Conservation (phyloP, 2,329 filamentous ascomycete genomes). For the Microcyclosporella mali region DNA sequence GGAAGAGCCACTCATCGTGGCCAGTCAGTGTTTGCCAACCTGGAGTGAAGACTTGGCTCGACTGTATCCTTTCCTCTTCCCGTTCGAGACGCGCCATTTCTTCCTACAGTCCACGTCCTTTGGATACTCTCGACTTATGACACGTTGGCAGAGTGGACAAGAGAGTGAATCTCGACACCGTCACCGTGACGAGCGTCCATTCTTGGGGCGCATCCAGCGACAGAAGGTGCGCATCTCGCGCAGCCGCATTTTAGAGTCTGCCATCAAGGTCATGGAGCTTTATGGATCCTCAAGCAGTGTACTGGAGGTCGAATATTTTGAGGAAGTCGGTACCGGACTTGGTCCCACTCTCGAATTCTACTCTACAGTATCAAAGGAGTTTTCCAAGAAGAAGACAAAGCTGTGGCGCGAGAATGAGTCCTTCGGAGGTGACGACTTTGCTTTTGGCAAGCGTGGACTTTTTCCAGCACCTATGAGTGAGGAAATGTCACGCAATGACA, state of each 20-base stretch:
- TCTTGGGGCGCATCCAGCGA: slow-evolving; percentile 82
- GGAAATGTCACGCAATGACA: slow-evolving; percentile 65
- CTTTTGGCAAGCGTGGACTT: slow-evolving; percentile 74
- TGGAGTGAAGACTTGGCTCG: slow-evolving; percentile 96
- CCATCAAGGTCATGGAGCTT: slow-evolving; percentile 96
- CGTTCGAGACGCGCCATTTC: slow-evolving; percentile 92
- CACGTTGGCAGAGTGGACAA: slow-evolving; percentile 90
- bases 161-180: slow-evolving; percentile 74
- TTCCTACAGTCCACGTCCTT: slow-evolving; percentile 98
- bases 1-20: slow-evolving; percentile 93
- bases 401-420: slow-evolving; percentile 91
- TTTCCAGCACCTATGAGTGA: slow-evolving; percentile 88
- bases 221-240: slow-evolving; percentile 98
- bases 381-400: slow-evolving; percentile 93
- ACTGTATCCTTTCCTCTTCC: slow-evolving; percentile 92
- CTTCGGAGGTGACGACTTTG: slow-evolving; percentile 67
- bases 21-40: slow-evolving; percentile 87
- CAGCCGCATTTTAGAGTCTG: slow-evolving; percentile 90
- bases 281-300: slow-evolving; percentile 96
- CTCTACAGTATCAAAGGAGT: slow-evolving; percentile 93
- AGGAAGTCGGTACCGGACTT: slow-evolving; percentile 93
- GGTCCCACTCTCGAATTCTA: slow-evolving; percentile 97
- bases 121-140: slow-evolving; percentile 95
- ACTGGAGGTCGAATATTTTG: slow-evolving; percentile 95
- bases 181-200: slow-evolving; percentile 79